Conservation (phyloP, 352 stramenopile species). For the Aphanomyces cochlioides region DNA sequence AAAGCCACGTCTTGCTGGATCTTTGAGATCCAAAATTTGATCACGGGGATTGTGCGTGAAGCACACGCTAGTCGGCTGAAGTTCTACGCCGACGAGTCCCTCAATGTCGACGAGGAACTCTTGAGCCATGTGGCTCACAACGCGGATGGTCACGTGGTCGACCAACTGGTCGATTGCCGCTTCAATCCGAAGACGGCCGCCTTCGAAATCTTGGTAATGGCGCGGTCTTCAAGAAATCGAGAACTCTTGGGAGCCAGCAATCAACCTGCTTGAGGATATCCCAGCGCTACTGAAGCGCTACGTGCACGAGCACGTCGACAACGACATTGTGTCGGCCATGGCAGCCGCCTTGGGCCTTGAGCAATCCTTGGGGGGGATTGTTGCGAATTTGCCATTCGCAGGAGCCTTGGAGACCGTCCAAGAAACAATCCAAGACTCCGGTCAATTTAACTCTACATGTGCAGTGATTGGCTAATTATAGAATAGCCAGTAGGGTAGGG, state of each 20-base stretch:
- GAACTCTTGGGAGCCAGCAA: constrained; percentile 30
- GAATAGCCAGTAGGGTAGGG: background rate
- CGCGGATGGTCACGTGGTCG: constrained; percentile 7
- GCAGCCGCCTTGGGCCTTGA: background rate
- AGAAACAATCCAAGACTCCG: background rate
- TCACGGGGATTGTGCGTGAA: background rate
- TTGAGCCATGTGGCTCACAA: constrained; percentile 13
- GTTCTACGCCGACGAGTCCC: constrained; percentile 20
- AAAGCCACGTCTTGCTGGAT: background rate
- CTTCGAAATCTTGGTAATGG: constrained; percentile 22
- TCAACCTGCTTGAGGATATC: constrained; percentile 28
- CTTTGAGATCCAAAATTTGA: constrained; percentile 10
- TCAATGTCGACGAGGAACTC: constrained; percentile 15
- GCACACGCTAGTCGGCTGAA: constrained; percentile 15
- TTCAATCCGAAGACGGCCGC: background rate
- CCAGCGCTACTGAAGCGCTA: constrained; percentile 1
- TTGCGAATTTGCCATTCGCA: constrained; percentile 9
- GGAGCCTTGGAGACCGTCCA: background rate
- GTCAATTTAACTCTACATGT: too few relatives aligned
- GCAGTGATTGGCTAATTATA: background rate
- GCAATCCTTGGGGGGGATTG: constrained; percentile 7
- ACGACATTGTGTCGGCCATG: constrained; percentile 3
- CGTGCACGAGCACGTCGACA: background rate
- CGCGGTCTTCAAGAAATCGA: constrained; percentile 24
- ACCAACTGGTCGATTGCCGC: constrained; percentile 1